Base-by-base conservation (phyloP, 176 grass and related monocot genomes). In the Phoenix dactylifera region DNA sequence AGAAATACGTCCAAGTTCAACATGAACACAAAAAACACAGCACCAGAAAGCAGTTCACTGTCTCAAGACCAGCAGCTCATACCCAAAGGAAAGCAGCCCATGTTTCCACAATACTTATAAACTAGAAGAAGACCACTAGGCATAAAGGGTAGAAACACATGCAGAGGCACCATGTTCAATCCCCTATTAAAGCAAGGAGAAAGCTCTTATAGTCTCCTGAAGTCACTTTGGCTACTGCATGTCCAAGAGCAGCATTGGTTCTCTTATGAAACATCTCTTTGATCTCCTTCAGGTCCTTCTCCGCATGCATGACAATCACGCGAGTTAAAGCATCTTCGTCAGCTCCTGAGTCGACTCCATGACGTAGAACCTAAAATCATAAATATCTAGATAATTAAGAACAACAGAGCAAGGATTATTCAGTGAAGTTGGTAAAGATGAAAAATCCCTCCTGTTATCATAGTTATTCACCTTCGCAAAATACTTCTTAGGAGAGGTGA, bases 251-350 rank as follows among this genome's bases (percentile, higher is more conserved):
- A 30, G 54, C 54, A 25, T 77, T 85, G 0, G 75, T 51, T 73
- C 77, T 85, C 49, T 52, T 69, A 16, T 80, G 51, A 70, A 96
- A 96, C 60, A 55, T 57, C 52, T 74, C 80, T 58, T 79, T 72
- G 44, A 96, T 90, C 30, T 18, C 68, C 77, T 73, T 76, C 15
- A 96, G 67, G 69, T 90, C 80, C 65, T 87, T 90, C 83, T 96
- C 91, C 1, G 86, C 83, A 55, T 69, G 91, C 77, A 74, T 66
- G 24, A 96, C 80, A 29, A 90, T 54, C 54, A 87, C 58, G 6
- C 86, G 74, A 30, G 72, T 75, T 1, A 96, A 77, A 22, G 72
- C 74, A 18, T 90, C 83, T 72, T 90, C 86, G 29, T 96, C 83
- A 0, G 67, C 76, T 24, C 74, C 73, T 4, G 71, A 50, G 55